Conservation (phyloP, 139 green algal species). For the Protoeuglena noctilucae region DNA sequence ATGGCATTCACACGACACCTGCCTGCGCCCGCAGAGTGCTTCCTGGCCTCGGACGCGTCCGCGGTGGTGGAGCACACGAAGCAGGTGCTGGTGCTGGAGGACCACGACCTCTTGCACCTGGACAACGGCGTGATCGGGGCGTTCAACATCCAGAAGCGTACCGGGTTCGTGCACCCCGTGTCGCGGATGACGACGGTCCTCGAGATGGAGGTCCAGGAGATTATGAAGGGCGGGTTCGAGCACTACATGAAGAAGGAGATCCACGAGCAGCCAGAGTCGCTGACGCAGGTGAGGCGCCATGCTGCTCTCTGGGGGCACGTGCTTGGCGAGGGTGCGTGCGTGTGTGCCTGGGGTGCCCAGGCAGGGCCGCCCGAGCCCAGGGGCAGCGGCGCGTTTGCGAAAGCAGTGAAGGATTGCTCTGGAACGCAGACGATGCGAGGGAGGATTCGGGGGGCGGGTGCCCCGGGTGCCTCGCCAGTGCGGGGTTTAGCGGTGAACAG, state of each 20-base stretch:
- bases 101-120: slow-evolving; percentile 87
- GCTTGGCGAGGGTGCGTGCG: no score
- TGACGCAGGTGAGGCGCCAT: slow-evolving; percentile 71
- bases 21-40: slow-evolving; percentile 55
- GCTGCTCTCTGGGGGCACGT: no score
- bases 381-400: no score
- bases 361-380: no score
- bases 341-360: no score
- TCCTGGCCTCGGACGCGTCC: slow-evolving; percentile 79
- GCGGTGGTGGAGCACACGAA: slow-evolving; percentile 98
- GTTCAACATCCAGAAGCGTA: slow-evolving; percentile 16
- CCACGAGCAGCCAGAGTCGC: slow-evolving; percentile 82
- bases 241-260: slow-evolving; percentile 95
- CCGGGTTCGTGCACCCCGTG: no score
- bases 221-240: slow-evolving; percentile 94
- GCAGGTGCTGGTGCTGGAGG: slow-evolving; percentile 78
- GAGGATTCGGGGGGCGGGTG: no score
- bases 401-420: no score
- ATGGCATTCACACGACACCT: slow-evolving; percentile 24
- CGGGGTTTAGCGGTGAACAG: no score
- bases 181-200: slow-evolving; percentile 67
- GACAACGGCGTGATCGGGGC: slow-evolving; percentile 17
- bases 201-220: slow-evolving; percentile 84
- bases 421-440: no score
- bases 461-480: no score